Base-by-base conservation (phyloP, 2,329 filamentous ascomycete species). In the Acarospora socialis region DNA sequence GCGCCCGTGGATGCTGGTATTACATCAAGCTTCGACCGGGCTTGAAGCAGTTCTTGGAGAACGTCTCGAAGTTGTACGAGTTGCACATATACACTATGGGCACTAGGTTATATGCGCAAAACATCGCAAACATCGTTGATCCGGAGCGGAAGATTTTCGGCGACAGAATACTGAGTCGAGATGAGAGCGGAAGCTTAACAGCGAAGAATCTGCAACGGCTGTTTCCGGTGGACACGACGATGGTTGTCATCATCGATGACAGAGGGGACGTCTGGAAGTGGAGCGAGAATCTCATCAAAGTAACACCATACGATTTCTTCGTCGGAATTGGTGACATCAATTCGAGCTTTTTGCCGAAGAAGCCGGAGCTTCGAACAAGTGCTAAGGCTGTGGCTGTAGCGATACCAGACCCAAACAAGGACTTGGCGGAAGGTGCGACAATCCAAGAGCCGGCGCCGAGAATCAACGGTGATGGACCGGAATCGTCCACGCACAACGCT, bases 31-130 rank as follows among this genome's bases (percentile, higher is more conserved):
- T 93, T 60, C 81, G 90, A 21, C 90, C 90, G 0, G 84, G 86
- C 3, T 60, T 95, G 30, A 65, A 73, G 40, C 70, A 78, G 24
- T 98, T 98, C 49, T 65, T 98, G 29, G 65, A 80, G 36, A 70
- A 73, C 32, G 68, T 94, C 28, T 73, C 83, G 1, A 68, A 76
- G 47, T 63, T 90, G 47, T 98, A 90, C 58, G 90, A 98, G 59
- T 65, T 95, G 48, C 90, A 98, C 53, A 87, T 98, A 41, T 98
- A 98, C 61, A 98, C 90, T 25, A 98, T 98, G 90, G 90, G 87
- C 35, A 98, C 90, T 14, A 73, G 90, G 41, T 82, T 87, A n/a
- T 98, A 98, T 51, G 90, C 90, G 7, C 68, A 86, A 45, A 79
- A 82, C 39, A 92, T 98, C 45, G 84, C 84, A 21, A 78, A 80